A percentile compares a stretch with the other conserved stretches of the same genome.
phyloP scores from a whole-genome alignment of 805 yeast species.

The Candida sonorensis region DNA sequence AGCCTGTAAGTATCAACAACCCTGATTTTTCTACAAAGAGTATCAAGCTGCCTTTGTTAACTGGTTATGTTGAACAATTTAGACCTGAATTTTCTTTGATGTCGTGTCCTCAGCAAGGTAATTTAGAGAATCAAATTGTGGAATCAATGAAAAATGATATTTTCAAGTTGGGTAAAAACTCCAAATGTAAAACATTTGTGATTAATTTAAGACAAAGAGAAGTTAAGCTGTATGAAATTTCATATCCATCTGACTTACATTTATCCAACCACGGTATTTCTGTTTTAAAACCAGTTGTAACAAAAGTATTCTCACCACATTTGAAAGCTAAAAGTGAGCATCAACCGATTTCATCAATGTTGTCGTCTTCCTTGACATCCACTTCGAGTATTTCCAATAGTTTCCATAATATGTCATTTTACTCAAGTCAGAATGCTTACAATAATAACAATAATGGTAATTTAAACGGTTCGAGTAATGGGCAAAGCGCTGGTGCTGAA shows the following conservation, averaged over 20 bases:
- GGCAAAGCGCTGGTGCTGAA: too few species aligned
- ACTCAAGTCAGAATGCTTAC: neutral
- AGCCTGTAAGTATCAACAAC: neutral
- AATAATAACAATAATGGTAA: too few species aligned
- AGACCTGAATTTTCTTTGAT: constrained; percentile 45
- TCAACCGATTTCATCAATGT: constrained; percentile 2
- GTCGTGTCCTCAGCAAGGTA: constrained; percentile 41
- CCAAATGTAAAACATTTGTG: constrained; percentile 13
- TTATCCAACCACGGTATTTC: neutral
- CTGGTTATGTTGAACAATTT: constrained; percentile 40
- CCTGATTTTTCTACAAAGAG: too few species aligned
- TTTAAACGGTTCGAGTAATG: too few species aligned
- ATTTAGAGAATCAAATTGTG: constrained; percentile 36
- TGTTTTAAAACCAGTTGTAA: constrained; percentile 8
- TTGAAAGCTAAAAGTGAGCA: constrained; percentile 6
- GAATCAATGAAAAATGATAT: constrained; percentile 44
- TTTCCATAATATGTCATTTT: neutral
- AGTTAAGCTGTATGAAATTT: constrained; percentile 17
- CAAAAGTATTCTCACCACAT: constrained; percentile 10
- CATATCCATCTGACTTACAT: constrained; percentile 1
- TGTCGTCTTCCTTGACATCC: constrained; percentile 8
- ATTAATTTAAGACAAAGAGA: constrained; percentile 23
- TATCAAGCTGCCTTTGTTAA: constrained; percentile 25
- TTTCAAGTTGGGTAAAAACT: constrained; percentile 8
- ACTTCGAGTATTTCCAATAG: constrained; percentile 1